These are phyloP conservation scores for Xylaria cubensis DNA, from an alignment of 495 filamentous ascomycete species.

Conservation along the genomic window DNA sequence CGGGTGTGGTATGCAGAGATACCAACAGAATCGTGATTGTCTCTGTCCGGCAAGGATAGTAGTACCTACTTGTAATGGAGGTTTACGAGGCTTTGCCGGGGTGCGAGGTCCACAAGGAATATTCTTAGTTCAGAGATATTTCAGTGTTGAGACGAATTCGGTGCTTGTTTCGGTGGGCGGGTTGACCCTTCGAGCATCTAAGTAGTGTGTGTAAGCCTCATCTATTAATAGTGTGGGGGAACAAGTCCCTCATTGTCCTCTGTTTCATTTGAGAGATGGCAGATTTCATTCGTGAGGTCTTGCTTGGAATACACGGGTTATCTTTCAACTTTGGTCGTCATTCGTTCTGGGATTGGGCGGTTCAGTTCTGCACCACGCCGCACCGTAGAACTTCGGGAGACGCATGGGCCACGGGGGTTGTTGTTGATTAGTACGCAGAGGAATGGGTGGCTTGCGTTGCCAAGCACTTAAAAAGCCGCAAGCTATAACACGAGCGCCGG, in stretches of 20 bases:
- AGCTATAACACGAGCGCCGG: neutral
- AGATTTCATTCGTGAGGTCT: neutral
- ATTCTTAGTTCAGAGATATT: neutral
- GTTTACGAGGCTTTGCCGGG: neutral
- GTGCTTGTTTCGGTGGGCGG: neutral
- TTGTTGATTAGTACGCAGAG: neutral
- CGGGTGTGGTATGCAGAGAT: neutral
- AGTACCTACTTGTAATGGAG: neutral
- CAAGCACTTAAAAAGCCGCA: constrained; percentile 17
- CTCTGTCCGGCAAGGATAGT: neutral
- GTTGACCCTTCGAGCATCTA: neutral
- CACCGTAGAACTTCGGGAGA: constrained; percentile 4
- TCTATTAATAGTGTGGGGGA: constrained; percentile 17
- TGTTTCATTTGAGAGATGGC: neutral
- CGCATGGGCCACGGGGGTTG: neutral
- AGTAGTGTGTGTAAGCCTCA: constrained; percentile 1
- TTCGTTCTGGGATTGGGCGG: neutral
- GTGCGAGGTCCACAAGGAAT: constrained; percentile 3
- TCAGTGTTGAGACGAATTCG: neutral
- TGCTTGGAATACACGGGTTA: neutral
- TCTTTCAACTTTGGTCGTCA: neutral
- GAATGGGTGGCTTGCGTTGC: constrained; percentile 15
- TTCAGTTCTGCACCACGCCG: neutral
- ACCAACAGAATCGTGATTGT: neutral
- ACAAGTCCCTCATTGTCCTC: neutral